Conservation (phyloP, 225 moss, liverwort and hornwort genomes). For the Sphagnum contortum region DNA sequence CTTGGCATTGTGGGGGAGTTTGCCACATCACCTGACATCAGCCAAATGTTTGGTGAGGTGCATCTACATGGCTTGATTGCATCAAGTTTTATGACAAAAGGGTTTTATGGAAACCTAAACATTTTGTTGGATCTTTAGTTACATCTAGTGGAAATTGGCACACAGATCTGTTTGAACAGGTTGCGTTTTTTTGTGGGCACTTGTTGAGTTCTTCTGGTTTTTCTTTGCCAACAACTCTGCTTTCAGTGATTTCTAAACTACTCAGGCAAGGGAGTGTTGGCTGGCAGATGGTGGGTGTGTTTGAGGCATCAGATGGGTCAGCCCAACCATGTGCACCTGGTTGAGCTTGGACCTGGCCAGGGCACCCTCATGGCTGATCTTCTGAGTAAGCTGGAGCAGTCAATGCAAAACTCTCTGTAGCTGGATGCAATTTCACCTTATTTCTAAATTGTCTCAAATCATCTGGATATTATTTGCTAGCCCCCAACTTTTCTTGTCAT, state of each 20-base stretch:
- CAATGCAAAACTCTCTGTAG: too few relatives aligned
- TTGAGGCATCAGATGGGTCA: constrained; percentile 91
- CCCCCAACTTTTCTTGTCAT: too few relatives aligned
- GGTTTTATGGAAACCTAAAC: too few relatives aligned
- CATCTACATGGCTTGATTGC: neutral
- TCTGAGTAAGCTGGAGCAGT: constrained; percentile 34
- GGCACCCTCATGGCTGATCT: constrained; percentile 92
- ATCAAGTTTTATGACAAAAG: too few relatives aligned
- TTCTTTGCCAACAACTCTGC: neutral
- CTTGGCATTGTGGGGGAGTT: constrained; percentile 80
- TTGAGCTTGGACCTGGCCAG: constrained; percentile 89
- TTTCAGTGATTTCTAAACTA: neutral
- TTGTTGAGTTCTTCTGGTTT: neutral
- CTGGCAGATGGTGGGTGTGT: constrained; percentile 71
- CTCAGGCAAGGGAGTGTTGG: constrained; percentile 15
- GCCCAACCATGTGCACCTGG: constrained; percentile 49
- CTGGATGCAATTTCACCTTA: too few relatives aligned
- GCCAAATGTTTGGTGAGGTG: constrained; percentile 97
- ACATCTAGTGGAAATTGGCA: too few relatives aligned
- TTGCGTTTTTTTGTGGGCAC: neutral
- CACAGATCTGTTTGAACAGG: too few relatives aligned
- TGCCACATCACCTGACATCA: constrained; percentile 91
- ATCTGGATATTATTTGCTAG: too few relatives aligned
- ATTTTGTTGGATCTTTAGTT: too few relatives aligned
- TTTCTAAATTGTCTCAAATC: too few relatives aligned